Evolutionary conservation across 257 asterid species (phyloP).

Genomic region (Solanum sejunctum): DNA sequence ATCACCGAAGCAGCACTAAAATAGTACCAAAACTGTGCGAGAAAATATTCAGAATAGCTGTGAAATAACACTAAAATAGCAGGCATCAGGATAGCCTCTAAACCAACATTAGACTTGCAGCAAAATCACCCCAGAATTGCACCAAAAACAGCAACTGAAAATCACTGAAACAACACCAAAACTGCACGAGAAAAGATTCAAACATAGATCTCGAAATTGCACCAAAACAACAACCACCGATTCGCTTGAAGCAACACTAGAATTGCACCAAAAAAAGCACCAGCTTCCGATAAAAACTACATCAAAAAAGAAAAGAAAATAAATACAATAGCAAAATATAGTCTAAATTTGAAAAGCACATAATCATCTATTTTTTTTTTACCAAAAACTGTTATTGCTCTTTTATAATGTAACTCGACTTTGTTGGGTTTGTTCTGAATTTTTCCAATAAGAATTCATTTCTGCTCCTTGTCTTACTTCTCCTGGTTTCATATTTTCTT

Average conservation of each 20-base stretch:
- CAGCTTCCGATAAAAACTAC: not conserved
- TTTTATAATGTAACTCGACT: not conserved
- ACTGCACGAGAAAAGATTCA: no score
- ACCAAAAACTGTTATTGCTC: no score
- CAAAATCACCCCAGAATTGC: not conserved
- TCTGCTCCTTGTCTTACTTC: not conserved
- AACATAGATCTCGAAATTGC: not conserved
- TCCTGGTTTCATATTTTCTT: not conserved
- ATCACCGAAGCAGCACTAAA: not conserved
- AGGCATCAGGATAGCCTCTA: not conserved
- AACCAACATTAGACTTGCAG: not conserved
- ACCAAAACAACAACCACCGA: not conserved
- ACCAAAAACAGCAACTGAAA: no score
- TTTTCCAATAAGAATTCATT: not conserved
- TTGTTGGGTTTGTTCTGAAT: not conserved
- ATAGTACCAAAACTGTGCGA: not conserved
- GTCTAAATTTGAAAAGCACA: not conserved
- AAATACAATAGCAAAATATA: no score
- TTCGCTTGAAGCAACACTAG: not conserved
- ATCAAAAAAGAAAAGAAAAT: not conserved
- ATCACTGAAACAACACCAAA: no score
- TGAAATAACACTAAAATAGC: not conserved
- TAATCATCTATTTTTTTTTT: not conserved
- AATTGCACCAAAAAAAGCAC: no score
- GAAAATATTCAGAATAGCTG: no score